These are phyloP conservation scores for Leishmania braziliensis DNA, from an alignment of 208 protist genomes.

Conservation along the genomic window DNA sequence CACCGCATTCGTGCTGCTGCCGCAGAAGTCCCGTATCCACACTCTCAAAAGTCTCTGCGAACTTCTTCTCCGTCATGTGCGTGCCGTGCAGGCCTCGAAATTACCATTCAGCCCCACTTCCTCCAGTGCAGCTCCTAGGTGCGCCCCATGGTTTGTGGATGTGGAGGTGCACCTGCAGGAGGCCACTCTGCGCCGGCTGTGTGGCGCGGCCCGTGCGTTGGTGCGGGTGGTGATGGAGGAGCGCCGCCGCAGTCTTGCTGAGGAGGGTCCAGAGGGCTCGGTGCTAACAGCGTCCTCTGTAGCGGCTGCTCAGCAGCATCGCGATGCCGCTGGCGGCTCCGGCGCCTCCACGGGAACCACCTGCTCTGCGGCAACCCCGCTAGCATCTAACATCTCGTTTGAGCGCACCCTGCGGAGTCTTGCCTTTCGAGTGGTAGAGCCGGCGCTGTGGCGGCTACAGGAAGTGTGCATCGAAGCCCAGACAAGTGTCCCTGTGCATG, in stretches of 20 bases:
- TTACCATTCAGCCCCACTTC: background rate
- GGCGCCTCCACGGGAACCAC: background rate
- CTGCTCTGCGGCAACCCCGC: background rate
- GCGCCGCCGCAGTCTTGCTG: slow-evolving; percentile 55
- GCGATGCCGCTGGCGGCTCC: background rate
- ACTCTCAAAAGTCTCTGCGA: slow-evolving; percentile 66
- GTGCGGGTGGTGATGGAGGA: slow-evolving; percentile 82
- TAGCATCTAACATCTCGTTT: slow-evolving; percentile 5
- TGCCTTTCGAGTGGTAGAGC: slow-evolving; percentile 80
- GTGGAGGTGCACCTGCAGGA: slow-evolving; percentile 46
- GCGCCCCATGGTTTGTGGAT: slow-evolving; percentile 46
- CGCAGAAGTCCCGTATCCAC: slow-evolving; percentile 84
- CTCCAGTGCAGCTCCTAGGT: background rate
- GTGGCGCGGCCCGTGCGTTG: slow-evolving; percentile 57
- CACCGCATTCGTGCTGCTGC: slow-evolving; percentile 51
- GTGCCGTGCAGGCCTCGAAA: slow-evolving; percentile 12
- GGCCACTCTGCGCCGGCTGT: slow-evolving; percentile 47
- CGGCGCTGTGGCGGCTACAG: slow-evolving; percentile 64
- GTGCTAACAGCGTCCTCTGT: slow-evolving; percentile 59
- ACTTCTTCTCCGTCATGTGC: slow-evolving; percentile 46
- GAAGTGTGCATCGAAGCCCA: slow-evolving; percentile 18
- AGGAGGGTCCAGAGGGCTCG: slow-evolving; percentile 73
- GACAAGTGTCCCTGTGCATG: slow-evolving; percentile 15
- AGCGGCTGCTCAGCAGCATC: slow-evolving; percentile 7
- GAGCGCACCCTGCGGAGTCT: slow-evolving; percentile 59